Percentiles rank a stretch among this genome's conserved stretches.
These are phyloP conservation scores for Sugiyamaella floridensis DNA, from an alignment of 805 yeast species.

Conservation along the genomic window DNA sequence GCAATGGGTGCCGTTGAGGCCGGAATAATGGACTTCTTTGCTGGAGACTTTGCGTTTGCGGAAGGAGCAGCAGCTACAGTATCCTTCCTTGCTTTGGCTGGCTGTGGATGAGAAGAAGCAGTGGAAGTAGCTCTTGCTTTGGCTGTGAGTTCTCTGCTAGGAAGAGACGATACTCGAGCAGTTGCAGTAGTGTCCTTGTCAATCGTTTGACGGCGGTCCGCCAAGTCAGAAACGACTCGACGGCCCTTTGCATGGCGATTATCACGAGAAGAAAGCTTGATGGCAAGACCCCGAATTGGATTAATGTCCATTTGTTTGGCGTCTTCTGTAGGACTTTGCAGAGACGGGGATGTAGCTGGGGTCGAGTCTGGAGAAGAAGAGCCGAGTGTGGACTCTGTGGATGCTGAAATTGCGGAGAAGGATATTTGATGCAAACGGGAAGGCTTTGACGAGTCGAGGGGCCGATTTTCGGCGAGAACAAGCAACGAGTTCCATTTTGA, in stretches of 20 bases:
- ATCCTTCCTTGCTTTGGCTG: too few species aligned
- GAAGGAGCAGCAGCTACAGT: too few species aligned
- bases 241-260: background rate
- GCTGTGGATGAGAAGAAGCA: background rate
- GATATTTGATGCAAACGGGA: background rate
- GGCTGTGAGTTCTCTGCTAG: background rate
- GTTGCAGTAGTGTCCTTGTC: background rate
- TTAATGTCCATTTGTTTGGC: background rate
- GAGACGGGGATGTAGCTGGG: background rate
- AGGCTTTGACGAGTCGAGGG: background rate
- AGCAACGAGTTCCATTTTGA: slow-evolving; percentile 11
- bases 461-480: slow-evolving; percentile 1
- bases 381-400: background rate
- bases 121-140: background rate
- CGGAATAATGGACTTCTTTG: background rate
- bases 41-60: too few species aligned
- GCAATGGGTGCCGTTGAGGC: background rate
- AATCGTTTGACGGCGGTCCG: too few species aligned
- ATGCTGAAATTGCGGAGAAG: background rate
- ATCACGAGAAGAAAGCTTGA: slow-evolving; percentile 1
- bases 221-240: background rate
- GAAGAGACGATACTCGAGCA: background rate
- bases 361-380: background rate
- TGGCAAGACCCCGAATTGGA: slow-evolving; percentile 2
- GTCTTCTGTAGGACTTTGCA: background rate